These are phyloP conservation scores for Salix koriyanagi DNA, from an alignment of 345 rosid species.

Conservation along the genomic window DNA sequence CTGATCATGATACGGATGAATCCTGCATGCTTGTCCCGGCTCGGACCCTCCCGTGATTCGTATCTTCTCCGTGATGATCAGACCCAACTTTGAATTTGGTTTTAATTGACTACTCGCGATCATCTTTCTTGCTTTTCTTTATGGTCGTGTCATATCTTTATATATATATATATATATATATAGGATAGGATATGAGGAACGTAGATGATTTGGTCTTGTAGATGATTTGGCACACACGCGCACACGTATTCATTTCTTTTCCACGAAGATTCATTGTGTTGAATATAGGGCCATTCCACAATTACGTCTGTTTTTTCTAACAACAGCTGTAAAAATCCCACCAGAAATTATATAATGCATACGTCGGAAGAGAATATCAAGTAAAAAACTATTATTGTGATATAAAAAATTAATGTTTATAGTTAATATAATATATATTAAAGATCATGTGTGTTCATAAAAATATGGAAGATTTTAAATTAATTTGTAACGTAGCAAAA, in stretches of 20 bases:
- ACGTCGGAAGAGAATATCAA: neutral
- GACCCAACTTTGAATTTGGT: neutral
- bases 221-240: neutral
- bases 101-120: neutral
- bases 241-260: neutral
- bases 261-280: neutral
- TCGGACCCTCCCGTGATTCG: conserved; percentile 24
- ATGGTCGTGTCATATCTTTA: neutral
- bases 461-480: no score
- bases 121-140: neutral
- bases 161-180: neutral
- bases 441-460: no score
- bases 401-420: no score
- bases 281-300: neutral
- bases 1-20: conserved; percentile 29
- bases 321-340: neutral
- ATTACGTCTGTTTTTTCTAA: neutral
- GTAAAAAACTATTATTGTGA: no score
- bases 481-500: no score
- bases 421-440: no score
- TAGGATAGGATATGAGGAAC: neutral
- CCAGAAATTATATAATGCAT: neutral
- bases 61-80: neutral
- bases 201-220: neutral
- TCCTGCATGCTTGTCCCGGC: conserved; percentile 23